These are phyloP conservation scores for Arthrobotrys sphaeroides DNA, from an alignment of 2,329 filamentous ascomycete genomes.

Conservation along the genomic window DNA sequence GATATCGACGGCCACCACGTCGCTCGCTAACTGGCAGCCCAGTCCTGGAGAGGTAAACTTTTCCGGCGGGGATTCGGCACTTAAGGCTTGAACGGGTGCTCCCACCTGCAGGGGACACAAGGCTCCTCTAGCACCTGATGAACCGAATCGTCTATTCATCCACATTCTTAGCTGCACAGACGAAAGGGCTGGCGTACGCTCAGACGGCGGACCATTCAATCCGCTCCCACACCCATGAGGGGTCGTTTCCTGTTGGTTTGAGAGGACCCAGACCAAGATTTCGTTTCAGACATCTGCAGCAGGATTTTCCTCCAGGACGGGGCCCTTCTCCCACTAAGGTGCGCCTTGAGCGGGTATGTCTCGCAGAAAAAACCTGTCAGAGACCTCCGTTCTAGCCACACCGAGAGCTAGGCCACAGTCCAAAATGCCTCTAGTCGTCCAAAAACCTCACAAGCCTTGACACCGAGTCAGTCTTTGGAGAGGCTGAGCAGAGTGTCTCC, in stretches of 20 bases:
- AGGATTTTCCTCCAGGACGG: not conserved
- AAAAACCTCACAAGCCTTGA: not conserved
- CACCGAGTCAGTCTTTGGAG: not conserved
- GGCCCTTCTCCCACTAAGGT: not conserved
- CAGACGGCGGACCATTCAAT: slow-evolving; percentile 10
- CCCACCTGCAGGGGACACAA: slow-evolving; percentile 41
- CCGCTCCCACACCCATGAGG: slow-evolving; percentile 7
- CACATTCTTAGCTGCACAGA: slow-evolving; percentile 41
- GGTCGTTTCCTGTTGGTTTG: slow-evolving; percentile 25
- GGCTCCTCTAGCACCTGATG: slow-evolving; percentile 20
- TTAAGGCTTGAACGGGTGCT: slow-evolving; percentile 49
- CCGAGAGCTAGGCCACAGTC: slow-evolving; percentile 11
- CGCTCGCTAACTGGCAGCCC: slow-evolving; percentile 13
- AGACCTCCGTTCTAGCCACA: slow-evolving; percentile 43
- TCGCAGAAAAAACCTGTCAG: slow-evolving; percentile 29
- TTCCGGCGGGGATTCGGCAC: slow-evolving; percentile 48
- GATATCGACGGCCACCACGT: not conserved
- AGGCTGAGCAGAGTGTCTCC: slow-evolving; percentile 23
- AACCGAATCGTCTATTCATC: slow-evolving; percentile 18
- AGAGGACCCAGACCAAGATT: not conserved
- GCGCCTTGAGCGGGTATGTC: slow-evolving; percentile 48
- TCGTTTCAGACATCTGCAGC: slow-evolving; percentile 27
- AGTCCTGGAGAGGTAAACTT: slow-evolving; percentile 46
- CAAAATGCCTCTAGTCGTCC: not conserved
- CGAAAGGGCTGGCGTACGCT: slow-evolving; percentile 12